phyloP scores from a whole-genome alignment of 164 flowering plant species.

The Magnolia changhungtana region DNA sequence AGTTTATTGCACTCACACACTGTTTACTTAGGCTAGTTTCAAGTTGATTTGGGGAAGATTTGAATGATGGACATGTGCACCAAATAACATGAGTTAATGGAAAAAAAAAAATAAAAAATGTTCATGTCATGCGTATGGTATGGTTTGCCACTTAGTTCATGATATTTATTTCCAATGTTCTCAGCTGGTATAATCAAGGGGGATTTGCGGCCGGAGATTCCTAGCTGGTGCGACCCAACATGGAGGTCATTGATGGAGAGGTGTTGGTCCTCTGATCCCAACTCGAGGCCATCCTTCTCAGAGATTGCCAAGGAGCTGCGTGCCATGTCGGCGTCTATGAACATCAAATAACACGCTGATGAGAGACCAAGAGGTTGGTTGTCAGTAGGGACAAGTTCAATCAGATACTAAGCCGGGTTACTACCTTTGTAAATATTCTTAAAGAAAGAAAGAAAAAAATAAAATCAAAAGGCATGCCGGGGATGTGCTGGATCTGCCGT shows the following conservation, averaged over 20 bases:
- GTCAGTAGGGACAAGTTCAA: neutral
- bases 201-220: constrained; percentile 34
- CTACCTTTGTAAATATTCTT: neutral
- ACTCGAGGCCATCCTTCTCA: constrained; percentile 35
- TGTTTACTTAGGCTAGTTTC: neutral
- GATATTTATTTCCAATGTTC: neutral
- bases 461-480: neutral
- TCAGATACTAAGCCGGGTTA: neutral
- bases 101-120: neutral
- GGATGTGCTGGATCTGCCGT: neutral
- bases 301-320: constrained; percentile 41
- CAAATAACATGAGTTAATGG: neutral
- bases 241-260: constrained; percentile 50
- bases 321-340: constrained; percentile 35
- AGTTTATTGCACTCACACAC: neutral
- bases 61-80: neutral
- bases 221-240: constrained; percentile 42
- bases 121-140: neutral
- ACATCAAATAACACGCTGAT: constrained; percentile 18
- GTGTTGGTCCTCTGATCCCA: constrained; percentile 47
- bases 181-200: constrained; percentile 41
- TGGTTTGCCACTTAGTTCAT: neutral
- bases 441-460: neutral
- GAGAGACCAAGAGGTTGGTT: neutral
- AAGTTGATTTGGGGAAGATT: neutral